Percentiles rank a stretch among this genome's conserved stretches.
Conservation (phyloP, 352 stramenopile genomes). For the Globisporangium barbulae region DNA sequence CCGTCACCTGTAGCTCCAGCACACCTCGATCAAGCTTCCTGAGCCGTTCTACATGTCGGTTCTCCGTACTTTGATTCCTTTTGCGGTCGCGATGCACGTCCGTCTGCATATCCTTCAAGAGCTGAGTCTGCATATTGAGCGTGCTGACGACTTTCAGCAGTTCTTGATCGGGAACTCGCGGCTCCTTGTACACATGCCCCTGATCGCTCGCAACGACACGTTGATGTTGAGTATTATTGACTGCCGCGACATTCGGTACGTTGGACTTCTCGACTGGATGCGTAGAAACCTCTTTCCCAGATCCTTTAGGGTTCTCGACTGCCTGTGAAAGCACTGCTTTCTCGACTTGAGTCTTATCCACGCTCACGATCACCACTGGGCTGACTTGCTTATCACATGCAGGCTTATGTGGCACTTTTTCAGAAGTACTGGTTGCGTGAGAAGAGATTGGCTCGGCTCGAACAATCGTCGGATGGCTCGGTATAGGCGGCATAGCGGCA, state of each 20-base stretch:
- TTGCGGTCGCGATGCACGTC: background rate
- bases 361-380: too few species aligned
- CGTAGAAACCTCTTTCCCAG: too few species aligned
- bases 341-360: background rate
- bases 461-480: background rate
- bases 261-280: too few species aligned
- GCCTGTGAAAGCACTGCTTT: background rate
- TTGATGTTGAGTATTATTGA: too few species aligned
- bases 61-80: background rate
- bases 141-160: background rate
- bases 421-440: too few species aligned
- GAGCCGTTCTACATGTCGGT: background rate
- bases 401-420: too few species aligned
- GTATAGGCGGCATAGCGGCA: background rate
- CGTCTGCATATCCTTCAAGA: background rate
- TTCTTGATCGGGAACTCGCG: background rate
- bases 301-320: background rate
- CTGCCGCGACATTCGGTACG: too few species aligned
- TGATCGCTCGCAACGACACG: background rate
- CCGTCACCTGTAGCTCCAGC: background rate
- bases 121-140: conserved; percentile 5
- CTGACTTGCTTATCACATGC: background rate
- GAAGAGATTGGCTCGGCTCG: background rate
- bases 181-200: background rate
- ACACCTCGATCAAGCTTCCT: background rate